Percentiles rank a stretch among this genome's conserved stretches.
phyloP scores from a whole-genome alignment of 192 early-diverging fungal species.

The Funneliformis mosseae region DNA sequence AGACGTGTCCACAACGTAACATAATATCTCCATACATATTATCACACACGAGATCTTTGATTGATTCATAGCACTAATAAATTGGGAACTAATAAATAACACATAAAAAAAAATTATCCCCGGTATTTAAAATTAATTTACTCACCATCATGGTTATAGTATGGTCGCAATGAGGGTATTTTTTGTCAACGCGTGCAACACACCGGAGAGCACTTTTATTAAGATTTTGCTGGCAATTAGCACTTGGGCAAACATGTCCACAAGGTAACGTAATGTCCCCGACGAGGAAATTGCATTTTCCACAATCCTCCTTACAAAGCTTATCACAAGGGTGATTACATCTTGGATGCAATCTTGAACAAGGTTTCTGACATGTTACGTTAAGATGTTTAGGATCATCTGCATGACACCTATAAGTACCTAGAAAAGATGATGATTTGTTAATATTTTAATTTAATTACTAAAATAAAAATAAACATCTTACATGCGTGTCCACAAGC shows the following conservation, averaged over 20 bases:
- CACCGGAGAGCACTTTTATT: background rate
- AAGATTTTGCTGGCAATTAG: conserved; percentile 34
- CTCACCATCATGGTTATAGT: conserved; percentile 13
- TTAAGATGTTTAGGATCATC: conserved; percentile 42
- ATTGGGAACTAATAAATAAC: background rate
- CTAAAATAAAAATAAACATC: no score
- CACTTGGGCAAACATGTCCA: conserved; percentile 33
- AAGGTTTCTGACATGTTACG: conserved; percentile 49
- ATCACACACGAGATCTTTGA: background rate
- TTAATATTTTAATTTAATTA: no score
- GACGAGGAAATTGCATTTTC: conserved; percentile 38
- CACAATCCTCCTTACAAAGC: conserved; percentile 54
- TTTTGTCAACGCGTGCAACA: background rate
- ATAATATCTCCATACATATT: background rate
- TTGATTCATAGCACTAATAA: conserved; percentile 35
- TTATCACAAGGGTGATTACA: conserved; percentile 54
- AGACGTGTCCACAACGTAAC: background rate
- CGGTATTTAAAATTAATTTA: background rate
- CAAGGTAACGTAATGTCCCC: conserved; percentile 34
- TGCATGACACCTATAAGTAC: conserved; percentile 38
- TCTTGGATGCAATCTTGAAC: conserved; percentile 39
- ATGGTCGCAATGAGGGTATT: conserved; percentile 15
- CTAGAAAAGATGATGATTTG: no score
- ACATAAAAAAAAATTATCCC: background rate
- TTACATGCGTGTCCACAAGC: conserved; percentile 59